Base-by-base conservation (phyloP, 768 basidiomycete species). In the Termitomyces sp. region DNA sequence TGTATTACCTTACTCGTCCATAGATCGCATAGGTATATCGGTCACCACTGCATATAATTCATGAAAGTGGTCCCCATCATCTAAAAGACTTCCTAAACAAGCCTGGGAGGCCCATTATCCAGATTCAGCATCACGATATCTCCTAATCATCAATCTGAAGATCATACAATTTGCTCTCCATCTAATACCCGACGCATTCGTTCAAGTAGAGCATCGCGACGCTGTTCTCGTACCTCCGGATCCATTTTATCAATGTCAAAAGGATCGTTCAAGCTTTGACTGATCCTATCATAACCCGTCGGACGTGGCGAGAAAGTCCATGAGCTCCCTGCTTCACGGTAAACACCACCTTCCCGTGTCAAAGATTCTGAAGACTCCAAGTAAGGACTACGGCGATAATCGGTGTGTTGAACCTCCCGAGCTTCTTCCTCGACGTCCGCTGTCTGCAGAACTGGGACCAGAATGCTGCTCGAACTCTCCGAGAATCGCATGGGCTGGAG, bases 141-240 rank as follows among this genome's bases (percentile, higher is more conserved):
- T 7, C 27, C 18, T 16, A 22, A 27, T n/a, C 30, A 41, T 51
- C 16, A 20, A 52, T 41, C 39, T 42, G 41, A 42, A 42, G 36
- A 27, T 27, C 27, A 27, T 50, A 22, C 20, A 31, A 18, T 36
- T 18, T 52, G 41, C 27, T 61, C 52, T 36, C 57, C 61, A 22
- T 61, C 54, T 12, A 61, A 39, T 13, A 61, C 57, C 42, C 30
- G 52, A 45, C 57, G 61, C 61, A 61, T 61, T 42, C 41, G 47
- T 47, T 61, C 54, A 18, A 61, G 30, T 20, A 61, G 36, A 34
- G 48, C 61, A 34, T 55, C 61, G 11, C 48, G 57, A 18, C 61
- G 61, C 27, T 51, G 51, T 33, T 58, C 53, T 16, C 60, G 37
- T 27, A 31, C 18, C 20, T 61, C 53, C 4, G 39, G n/a, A 24